Evolutionary conservation across 768 basidiomycete species (phyloP).

Genomic region (Termitomyces sp.): DNA sequence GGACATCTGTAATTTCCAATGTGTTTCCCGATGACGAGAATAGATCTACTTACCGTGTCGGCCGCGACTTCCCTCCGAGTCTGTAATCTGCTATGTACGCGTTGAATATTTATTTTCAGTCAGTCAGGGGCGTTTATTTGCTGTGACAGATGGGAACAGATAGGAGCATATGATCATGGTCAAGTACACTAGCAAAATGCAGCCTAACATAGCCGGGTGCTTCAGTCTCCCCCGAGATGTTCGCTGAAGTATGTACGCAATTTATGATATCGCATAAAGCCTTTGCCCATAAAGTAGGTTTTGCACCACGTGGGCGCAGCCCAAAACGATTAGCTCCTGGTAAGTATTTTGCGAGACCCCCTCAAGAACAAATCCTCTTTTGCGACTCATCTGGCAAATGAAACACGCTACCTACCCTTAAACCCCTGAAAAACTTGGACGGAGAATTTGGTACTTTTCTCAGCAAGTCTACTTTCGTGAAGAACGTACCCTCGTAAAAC

Average conservation of each 20-base stretch:
- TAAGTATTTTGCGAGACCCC: no score
- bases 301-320: background rate
- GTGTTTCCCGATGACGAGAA: background rate
- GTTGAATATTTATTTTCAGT: background rate
- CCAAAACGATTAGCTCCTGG: no score
- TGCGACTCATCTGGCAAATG: no score
- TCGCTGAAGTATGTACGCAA: background rate
- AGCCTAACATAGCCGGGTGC: background rate
- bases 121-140: constrained; percentile 4
- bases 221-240: background rate
- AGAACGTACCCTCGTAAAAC: no score
- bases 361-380: no score
- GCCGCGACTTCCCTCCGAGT: background rate
- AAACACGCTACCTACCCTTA: background rate
- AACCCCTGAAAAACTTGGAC: background rate
- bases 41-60: background rate
- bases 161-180: background rate
- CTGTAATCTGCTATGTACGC: background rate
- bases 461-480: no score
- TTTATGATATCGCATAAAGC: background rate
- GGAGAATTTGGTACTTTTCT: no score
- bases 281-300: background rate
- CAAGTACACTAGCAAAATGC: background rate
- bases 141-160: background rate
- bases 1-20: background rate